Evolutionary conservation across 495 filamentous ascomycete species (phyloP), one percentile per base, ranked within the genome.

Genomic region (Aspergillus indologenus): DNA sequence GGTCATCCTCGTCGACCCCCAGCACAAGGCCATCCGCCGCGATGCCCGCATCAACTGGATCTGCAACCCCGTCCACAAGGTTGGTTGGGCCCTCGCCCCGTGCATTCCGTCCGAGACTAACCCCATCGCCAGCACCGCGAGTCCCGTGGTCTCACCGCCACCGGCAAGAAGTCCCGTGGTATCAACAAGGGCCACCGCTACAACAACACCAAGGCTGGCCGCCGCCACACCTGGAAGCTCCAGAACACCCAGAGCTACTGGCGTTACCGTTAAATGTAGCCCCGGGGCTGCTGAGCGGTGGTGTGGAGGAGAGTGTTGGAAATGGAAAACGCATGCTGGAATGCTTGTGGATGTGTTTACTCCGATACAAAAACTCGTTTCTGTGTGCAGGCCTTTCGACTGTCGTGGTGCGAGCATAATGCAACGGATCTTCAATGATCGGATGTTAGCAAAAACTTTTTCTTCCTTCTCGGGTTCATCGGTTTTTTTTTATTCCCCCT

Each of bases 1-100:
- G 82, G 86, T 99, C 78, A 97, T 99, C 83, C 89, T 97, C 67
- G 95, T 99, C 75, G 94, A 99, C 83, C 95, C 94, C 72, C 87
- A 95, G 83, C 94, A 99, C 90, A 98, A 97, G 86, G 94, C 95
- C 75, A 99, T 98, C 83, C 93, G 94, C 78, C 91, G 90, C 67
- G 94, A 99, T 80, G 83, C 94, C 68, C 91, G 94, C 75, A 97
- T 99, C 88, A 99, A 96, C 88, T 99, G 94, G 94, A 99, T 99
- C 83, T 90, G 91, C 78, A 94, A 93, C 79, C 87, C 95, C 60
- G 95, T 98, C 65, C 94, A 99, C 89, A 99, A 99, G 82, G 83
- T 85, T 3, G 31, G 54, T 19, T 44, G 49, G 18, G 20, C 23
- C 1, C 18, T 50, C 11, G 21, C 19, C 29, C 21, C 17, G 7